Conservation (phyloP, 371 early-diverging fungal species). For the Lichtheimia hyalospora region DNA sequence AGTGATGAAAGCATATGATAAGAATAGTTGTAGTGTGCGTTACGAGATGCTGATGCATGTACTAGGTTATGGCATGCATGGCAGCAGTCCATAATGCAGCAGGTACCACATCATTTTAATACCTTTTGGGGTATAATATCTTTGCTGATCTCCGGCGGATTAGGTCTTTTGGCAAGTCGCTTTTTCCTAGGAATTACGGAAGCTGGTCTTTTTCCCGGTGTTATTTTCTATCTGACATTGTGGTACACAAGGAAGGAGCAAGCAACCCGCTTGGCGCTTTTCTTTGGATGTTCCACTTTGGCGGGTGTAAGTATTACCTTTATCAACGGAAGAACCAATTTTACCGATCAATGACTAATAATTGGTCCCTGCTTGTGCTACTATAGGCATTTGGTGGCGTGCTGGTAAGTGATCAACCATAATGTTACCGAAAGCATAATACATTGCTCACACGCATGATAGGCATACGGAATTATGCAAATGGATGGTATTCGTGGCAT, state of each 20-base stretch:
- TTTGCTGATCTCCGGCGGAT: too few relatives aligned
- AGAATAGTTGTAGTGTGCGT: too few relatives aligned
- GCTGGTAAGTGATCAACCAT: constrained; percentile 21
- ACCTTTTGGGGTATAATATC: too few relatives aligned
- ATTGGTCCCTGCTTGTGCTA: constrained; percentile 9
- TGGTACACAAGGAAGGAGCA: constrained; percentile 65
- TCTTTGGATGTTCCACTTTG: constrained; percentile 63
- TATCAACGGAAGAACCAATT: not conserved
- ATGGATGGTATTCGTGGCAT: constrained; percentile 56
- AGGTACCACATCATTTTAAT: too few relatives aligned
- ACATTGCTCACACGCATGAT: not conserved
- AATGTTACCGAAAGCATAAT: not conserved
- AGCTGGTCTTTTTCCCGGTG: constrained; percentile 12
- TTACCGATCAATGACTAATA: not conserved
- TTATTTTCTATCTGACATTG: constrained; percentile 51
- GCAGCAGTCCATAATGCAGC: constrained; percentile 43
- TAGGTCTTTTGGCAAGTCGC: constrained; percentile 57
- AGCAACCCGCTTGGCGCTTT: constrained; percentile 69
- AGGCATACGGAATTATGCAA: constrained; percentile 58
- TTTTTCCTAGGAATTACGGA: constrained; percentile 73
- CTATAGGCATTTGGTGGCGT: constrained; percentile 54
- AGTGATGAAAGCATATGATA: not conserved
- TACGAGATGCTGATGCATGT: too few relatives aligned
- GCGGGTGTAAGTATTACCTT: constrained; percentile 58
- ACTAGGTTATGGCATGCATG: constrained; percentile 44